Evolutionary conservation across 2,329 filamentous ascomycete species (phyloP), one percentile per base, ranked within the genome.

Genomic region (Pseudonectria buxi): DNA sequence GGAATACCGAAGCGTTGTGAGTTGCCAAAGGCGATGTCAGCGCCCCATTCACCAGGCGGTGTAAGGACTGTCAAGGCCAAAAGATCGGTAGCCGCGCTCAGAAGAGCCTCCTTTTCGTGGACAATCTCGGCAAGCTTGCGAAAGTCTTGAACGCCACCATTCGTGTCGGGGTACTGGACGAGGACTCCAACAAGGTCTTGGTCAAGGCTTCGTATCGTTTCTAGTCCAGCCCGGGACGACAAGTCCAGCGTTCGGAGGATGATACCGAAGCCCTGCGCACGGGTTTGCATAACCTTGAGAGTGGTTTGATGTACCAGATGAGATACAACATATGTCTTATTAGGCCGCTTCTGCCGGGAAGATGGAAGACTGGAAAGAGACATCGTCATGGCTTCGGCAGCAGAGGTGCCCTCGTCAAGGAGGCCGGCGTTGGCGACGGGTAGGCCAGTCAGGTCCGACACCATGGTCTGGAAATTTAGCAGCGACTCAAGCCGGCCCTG

Each of bases 371-470:
- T 76, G 54, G 86, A 88, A 63, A 94, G 65, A 0, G 88, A 90
- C 61, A 96, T 74, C 11, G 88, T 95, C 89, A 96, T 92, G 45
- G 90, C 90, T 67, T 96, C 90, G 18, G 89, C 86, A 11, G 88
- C 90, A 10, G 90, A 90, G 2, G 90, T 95, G 14, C 84, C 81
- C 65, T 95, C 90, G 51, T 95, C 90, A 28, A 95, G 69, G 32
- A 95, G 72, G 29, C 87, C 94, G 27, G 90, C 87, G 68, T 96
- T 95, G 42, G 90, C 78, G 45, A 95, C 87, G 14, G 86, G 78
- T 22, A 96, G 73, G 2, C 78, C 87, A 0, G 90, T 95, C 46
- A 96, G 69, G 57, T 95, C 90, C 3, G 81, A 80, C 7, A 94
- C 83, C 68, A 96, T 72, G 13, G 90, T 96, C 69, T 96, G 90